Percentiles rank a stretch among this genome's conserved stretches.
Conservation (phyloP, 2,329 filamentous ascomycete genomes). For the Paecilomyces dactylethromorphus region DNA sequence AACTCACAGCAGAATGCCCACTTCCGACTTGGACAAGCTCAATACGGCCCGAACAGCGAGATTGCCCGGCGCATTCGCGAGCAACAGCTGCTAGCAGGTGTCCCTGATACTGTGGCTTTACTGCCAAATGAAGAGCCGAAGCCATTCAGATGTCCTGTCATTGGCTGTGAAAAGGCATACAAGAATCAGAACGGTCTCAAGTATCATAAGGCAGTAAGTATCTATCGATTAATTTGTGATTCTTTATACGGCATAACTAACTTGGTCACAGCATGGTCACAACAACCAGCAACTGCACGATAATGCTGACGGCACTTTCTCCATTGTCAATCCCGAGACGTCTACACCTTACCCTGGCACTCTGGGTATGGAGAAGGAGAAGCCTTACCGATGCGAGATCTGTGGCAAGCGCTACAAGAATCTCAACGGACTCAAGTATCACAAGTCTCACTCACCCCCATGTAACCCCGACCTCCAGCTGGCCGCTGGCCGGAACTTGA, state of each 20-base stretch:
- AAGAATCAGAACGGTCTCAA: conserved; percentile 99
- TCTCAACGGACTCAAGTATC: conserved; percentile 94
- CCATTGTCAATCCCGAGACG: conserved; percentile 94
- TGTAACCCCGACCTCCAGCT: conserved; percentile 78
- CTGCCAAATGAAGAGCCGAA: conserved; percentile 81
- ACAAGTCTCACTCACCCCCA: conserved; percentile 76
- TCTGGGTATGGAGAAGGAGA: conserved; percentile 99
- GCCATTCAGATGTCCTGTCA: conserved; percentile 94
- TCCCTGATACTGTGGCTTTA: conserved; percentile 40
- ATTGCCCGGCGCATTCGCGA: conserved; percentile 60
- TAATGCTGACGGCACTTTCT: conserved; percentile 94
- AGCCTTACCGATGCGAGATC: conserved; percentile 93
- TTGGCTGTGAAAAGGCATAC: conserved; percentile 98
- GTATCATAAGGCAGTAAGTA: conserved; percentile 65
- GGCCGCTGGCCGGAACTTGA: conserved; percentile 36
- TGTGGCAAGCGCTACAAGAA: conserved; percentile 99
- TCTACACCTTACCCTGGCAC: conserved; percentile 92
- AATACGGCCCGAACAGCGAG: conserved; percentile 71
- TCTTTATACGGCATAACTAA: conserved; percentile 21
- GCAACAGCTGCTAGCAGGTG: conserved; percentile 56
- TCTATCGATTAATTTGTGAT: conserved; percentile 1
- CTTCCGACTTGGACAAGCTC: conserved; percentile 67
- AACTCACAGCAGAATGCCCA: conserved; percentile 63
- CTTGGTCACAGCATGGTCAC: conserved; percentile 64
- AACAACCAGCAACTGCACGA: conserved; percentile 95